Base-by-base conservation (phyloP, 1,284 basidiomycete species). In the Puccinia polysora region DNA sequence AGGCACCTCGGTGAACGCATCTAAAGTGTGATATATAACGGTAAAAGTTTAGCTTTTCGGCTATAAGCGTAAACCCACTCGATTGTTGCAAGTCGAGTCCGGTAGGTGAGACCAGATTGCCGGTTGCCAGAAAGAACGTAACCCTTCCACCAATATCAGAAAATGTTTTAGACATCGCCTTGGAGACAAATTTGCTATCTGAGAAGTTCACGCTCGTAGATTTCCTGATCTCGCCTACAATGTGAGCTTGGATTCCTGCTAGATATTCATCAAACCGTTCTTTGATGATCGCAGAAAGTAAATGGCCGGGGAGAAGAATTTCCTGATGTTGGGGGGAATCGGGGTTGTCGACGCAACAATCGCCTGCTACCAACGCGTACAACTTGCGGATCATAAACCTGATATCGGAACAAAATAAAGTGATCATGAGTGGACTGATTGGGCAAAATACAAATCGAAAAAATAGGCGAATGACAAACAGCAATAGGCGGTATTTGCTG, bases 291-390 rank as follows among this genome's bases (percentile, higher is more conserved):
- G 96, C 96, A 64, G 88, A 89, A 80, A 97, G 97, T 32, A 99
- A 81, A 76, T 85, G 88, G 38, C 96, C 96, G 0, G 96, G 95
- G 47, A 98, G 86, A 15, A 99, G 85, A 55, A 97, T 92, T 79
- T 99, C 96, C 80, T 99, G 96, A 79, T 97, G 91, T 80, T 98
- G 95, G 68, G 94, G 93, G 18, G 95, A 98, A 84, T 99, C 96
- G 14, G 96, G 94, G 79, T 98, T 98, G 82, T 99, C 96, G 68
- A 89, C 85, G 78, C 90, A 91, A 77, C 91, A 95, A 64, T 90
- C 87, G 68, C 89, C 89, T 18, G 91, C 95, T 14, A 98, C 93
- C 58, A 94, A 83, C 5, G 91, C 86, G 79, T 94, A 98, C 25
- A 99, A 84, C 82, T 98, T 99, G 76, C 92, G 89, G 50, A 98